A percentile compares a stretch with the other conserved stretches of the same genome.
Evolutionary conservation across 495 filamentous ascomycete genomes (phyloP).

Genomic region (Aspergillus ellipticus): DNA sequence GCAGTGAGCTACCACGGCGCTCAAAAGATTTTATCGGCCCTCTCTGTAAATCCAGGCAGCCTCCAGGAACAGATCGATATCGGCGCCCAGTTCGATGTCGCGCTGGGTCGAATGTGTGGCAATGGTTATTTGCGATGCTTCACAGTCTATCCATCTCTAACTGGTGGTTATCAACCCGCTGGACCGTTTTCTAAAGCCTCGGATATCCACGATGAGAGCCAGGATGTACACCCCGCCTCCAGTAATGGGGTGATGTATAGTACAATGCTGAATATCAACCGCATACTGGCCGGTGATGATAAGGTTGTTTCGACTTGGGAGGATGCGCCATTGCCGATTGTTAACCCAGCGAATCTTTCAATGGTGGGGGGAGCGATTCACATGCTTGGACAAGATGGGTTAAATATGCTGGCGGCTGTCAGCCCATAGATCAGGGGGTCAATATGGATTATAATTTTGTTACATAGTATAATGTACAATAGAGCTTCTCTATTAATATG

Average conservation of each 20-base stretch:
- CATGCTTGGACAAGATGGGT: neutral
- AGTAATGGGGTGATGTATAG: slow-evolving; percentile 39
- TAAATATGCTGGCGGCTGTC: neutral
- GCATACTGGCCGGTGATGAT: slow-evolving; percentile 14
- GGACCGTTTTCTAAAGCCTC: slow-evolving; percentile 35
- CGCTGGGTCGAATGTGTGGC: slow-evolving; percentile 46
- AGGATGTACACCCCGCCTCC: neutral
- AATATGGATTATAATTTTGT: neutral
- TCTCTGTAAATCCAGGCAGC: slow-evolving; percentile 37
- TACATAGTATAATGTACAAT: neutral
- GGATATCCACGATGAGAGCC: slow-evolving; percentile 36
- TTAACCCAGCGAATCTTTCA: slow-evolving; percentile 6
- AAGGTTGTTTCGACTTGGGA: slow-evolving; percentile 21
- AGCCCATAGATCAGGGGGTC: neutral
- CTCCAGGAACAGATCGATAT: slow-evolving; percentile 21
- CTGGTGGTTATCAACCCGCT: slow-evolving; percentile 42
- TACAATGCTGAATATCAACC: slow-evolving; percentile 42
- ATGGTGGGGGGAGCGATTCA: slow-evolving; percentile 7
- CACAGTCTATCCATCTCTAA: slow-evolving; percentile 43
- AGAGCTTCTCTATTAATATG: neutral
- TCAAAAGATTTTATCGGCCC: slow-evolving; percentile 44
- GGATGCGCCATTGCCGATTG: slow-evolving; percentile 10
- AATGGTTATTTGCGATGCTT: slow-evolving; percentile 40
- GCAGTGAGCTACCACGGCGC: slow-evolving; percentile 51
- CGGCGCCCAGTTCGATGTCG: slow-evolving; percentile 44